Conservation (phyloP, 345 rosid genomes). For the Syzygium grande region DNA sequence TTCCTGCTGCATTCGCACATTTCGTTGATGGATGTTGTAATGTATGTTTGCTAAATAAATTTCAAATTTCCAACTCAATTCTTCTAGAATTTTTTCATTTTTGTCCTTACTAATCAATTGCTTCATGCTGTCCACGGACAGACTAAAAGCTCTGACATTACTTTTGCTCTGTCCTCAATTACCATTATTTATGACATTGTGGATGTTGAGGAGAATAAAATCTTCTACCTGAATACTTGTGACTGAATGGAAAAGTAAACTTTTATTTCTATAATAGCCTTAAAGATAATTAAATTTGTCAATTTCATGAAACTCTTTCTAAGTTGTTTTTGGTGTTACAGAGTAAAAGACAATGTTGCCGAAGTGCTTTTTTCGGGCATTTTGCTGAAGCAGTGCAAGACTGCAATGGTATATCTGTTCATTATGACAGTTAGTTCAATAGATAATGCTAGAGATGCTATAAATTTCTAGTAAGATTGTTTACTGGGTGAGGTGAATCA, state of each 20-base stretch:
- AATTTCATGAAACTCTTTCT: neutral
- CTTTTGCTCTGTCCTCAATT: neutral
- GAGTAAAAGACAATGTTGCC: slow-evolving; percentile 66
- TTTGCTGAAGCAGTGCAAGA: slow-evolving; percentile 86
- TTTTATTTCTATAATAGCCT: neutral
- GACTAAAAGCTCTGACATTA: neutral
- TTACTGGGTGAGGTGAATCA: neutral
- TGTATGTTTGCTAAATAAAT: neutral
- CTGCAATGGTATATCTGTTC: slow-evolving; percentile 57
- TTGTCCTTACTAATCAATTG: neutral
- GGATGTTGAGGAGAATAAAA: neutral
- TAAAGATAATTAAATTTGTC: neutral
- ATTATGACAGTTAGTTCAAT: neutral
- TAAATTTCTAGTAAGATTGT: neutral
- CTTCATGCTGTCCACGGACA: neutral
- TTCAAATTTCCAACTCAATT: neutral
- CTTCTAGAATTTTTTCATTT: neutral
- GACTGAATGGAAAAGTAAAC: neutral
- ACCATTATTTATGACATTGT: neutral
- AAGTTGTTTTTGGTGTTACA: neutral
- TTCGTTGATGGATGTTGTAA: neutral
- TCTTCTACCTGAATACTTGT: neutral
- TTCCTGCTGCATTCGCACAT: neutral
- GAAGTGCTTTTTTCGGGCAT: slow-evolving; percentile 68
- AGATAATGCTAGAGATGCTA: neutral